A percentile compares a stretch with the other conserved stretches of the same genome.
Evolutionary conservation across 805 yeast genomes (phyloP).

Genomic region (Yarrowia hollandica): DNA sequence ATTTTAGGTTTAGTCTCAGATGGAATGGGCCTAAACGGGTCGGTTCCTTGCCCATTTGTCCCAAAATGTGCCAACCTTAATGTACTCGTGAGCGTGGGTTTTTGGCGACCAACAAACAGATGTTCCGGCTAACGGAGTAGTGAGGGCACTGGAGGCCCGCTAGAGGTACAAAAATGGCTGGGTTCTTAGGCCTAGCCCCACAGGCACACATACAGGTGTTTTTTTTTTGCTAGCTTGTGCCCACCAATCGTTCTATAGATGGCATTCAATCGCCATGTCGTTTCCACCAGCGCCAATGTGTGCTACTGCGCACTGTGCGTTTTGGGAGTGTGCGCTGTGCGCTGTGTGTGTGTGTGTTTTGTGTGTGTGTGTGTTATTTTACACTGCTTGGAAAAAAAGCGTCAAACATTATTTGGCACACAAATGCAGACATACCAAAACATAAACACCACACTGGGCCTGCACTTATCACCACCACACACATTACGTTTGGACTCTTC

Average conservation of each 20-base stretch:
- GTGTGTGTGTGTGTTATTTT: conserved; percentile 6
- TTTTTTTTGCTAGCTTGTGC: background rate
- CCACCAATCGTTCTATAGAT: background rate
- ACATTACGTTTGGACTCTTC: conserved; percentile 24
- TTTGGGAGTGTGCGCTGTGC: background rate
- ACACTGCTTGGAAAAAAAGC: conserved; percentile 19
- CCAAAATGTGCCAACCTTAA: background rate
- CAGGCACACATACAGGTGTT: too few relatives aligned
- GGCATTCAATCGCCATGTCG: background rate
- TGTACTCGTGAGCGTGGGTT: conserved; percentile 26
- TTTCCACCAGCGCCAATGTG: background rate
- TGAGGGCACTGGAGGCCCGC: background rate
- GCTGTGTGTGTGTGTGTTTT: too few relatives aligned
- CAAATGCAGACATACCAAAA: conserved; percentile 30
- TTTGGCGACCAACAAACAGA: conserved; percentile 2
- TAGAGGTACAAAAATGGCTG: background rate
- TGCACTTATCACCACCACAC: conserved; percentile 28
- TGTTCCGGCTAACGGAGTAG: background rate
- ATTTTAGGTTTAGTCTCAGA: background rate
- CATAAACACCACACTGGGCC: conserved; percentile 27
- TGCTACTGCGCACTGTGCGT: background rate
- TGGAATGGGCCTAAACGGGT: conserved; percentile 12
- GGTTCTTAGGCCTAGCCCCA: too few relatives aligned
- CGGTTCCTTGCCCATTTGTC: background rate
- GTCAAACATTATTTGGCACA: conserved; percentile 27